phyloP scores from a whole-genome alignment of 192 early-diverging fungal genomes.

The Mortierella alpina region DNA sequence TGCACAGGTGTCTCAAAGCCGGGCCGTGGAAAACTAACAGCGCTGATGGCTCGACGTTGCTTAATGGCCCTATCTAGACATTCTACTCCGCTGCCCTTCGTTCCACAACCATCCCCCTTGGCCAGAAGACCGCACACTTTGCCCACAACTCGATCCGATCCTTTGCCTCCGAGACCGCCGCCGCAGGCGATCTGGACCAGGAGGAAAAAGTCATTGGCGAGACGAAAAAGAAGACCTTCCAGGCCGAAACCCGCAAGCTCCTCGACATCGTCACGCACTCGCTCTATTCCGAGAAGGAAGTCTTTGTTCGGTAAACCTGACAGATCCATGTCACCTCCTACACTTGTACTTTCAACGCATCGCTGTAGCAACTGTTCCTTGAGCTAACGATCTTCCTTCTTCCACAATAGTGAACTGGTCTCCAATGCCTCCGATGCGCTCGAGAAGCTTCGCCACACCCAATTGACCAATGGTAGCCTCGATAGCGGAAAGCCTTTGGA shows the following conservation, averaged over 20 bases:
- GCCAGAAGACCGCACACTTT: slow-evolving; percentile 16
- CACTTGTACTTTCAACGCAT: too few species aligned
- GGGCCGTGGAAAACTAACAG: too few species aligned
- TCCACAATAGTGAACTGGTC: slow-evolving; percentile 61
- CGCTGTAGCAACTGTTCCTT: too few species aligned
- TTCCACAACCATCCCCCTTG: slow-evolving; percentile 21
- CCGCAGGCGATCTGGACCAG: slow-evolving; percentile 22
- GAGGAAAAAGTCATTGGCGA: slow-evolving; percentile 49
- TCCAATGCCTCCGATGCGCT: slow-evolving; percentile 75
- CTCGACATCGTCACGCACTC: slow-evolving; percentile 74
- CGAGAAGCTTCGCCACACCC: slow-evolving; percentile 69
- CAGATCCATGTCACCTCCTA: not conserved
- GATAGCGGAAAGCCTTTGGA: slow-evolving; percentile 66
- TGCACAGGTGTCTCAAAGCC: too few species aligned
- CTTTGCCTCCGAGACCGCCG: slow-evolving; percentile 29
- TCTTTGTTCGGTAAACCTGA: slow-evolving; percentile 59
- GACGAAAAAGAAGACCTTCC: slow-evolving; percentile 61
- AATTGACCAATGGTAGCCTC: slow-evolving; percentile 51
- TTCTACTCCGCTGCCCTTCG: slow-evolving; percentile 37
- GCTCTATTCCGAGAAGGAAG: slow-evolving; percentile 74
- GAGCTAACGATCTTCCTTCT: not conserved
- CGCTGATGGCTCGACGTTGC: not conserved
- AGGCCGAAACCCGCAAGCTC: slow-evolving; percentile 71
- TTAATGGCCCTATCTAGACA: slow-evolving; percentile 12
- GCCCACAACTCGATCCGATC: slow-evolving; percentile 38